Percentiles rank a stretch among this genome's conserved stretches.
Conservation (phyloP, 1,284 basidiomycete genomes). For the Cutaneotrichosporon sp. region DNA sequence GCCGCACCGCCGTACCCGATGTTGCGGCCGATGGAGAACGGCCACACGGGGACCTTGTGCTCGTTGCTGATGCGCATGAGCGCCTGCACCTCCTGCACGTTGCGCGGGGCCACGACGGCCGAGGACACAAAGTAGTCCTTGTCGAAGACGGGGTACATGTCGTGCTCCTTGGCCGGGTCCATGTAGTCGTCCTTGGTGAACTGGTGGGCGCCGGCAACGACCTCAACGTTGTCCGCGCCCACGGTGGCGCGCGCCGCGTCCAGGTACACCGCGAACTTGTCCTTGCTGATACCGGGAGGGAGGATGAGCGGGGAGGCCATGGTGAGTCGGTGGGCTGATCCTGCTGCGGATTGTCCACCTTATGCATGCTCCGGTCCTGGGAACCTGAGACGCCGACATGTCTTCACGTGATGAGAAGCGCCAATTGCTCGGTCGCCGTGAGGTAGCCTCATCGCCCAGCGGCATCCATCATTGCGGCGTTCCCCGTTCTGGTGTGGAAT, state of each 20-base stretch:
- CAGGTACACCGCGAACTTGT: slow-evolving; percentile 9
- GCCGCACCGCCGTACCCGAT: slow-evolving; percentile 17
- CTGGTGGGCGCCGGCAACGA: slow-evolving; percentile 15
- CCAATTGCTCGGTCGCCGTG: too few relatives aligned
- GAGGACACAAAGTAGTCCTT: slow-evolving; percentile 21
- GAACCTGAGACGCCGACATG: too few relatives aligned
- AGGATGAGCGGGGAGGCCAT: slow-evolving; percentile 7
- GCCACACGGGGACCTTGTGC: slow-evolving; percentile 18
- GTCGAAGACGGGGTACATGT: slow-evolving; percentile 18
- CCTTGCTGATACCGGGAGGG: slow-evolving; percentile 11
- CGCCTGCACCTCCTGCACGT: slow-evolving; percentile 12
- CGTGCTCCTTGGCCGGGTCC: slow-evolving; percentile 20
- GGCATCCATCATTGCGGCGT: too few relatives aligned
- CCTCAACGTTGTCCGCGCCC: slow-evolving; percentile 14
- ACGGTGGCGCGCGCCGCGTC: slow-evolving; percentile 9
- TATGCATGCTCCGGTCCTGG: too few relatives aligned
- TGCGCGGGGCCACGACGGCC: slow-evolving; percentile 14
- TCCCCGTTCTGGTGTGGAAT: too few relatives aligned
- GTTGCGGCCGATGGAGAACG: slow-evolving; percentile 13
- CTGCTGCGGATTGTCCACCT: too few relatives aligned
- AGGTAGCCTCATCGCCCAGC: too few relatives aligned
- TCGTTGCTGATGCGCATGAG: slow-evolving; percentile 16
- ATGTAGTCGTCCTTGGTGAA: slow-evolving; percentile 19
- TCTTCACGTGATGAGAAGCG: too few relatives aligned
- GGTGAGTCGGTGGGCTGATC: background rate